phyloP scores from a whole-genome alignment of 257 asterid species.

The Thymus quinquecostatus region DNA sequence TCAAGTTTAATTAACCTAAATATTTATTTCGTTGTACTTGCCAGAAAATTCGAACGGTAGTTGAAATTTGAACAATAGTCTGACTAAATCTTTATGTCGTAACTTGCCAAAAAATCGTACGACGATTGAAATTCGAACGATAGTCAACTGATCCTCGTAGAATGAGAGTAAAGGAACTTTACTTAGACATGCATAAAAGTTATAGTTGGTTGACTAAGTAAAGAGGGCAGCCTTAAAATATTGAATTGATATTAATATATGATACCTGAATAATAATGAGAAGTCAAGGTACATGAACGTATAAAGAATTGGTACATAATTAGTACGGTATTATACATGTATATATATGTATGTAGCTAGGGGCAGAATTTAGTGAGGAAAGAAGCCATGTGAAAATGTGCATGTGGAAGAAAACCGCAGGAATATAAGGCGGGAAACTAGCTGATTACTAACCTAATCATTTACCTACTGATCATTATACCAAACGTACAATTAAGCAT shows the following conservation, averaged over 20 bases:
- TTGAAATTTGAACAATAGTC: no score
- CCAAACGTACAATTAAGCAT: no score
- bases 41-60: no score
- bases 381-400: conserved; percentile 38
- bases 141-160: no score
- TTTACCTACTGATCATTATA: no score
- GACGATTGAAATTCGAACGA: no score
- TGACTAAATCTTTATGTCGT: no score
- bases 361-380: background rate
- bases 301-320: background rate
- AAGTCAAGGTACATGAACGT: conserved; percentile 13
- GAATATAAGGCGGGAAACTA: conserved; percentile 24
- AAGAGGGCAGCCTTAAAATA: background rate
- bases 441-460: conserved; percentile 12
- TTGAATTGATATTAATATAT: background rate
- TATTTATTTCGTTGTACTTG: no score
- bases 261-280: background rate
- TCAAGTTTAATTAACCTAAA: no score
- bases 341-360: background rate
- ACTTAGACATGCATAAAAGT: background rate
- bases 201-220: background rate
- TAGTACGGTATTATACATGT: background rate
- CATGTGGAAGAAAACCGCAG: conserved; percentile 37
- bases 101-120: no score
- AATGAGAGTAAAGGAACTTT: no score